Percentiles rank a stretch among this genome's conserved stretches.
These are phyloP conservation scores for Porcisia hertigi DNA, from an alignment of 208 protist genomes.

Conservation along the genomic window DNA sequence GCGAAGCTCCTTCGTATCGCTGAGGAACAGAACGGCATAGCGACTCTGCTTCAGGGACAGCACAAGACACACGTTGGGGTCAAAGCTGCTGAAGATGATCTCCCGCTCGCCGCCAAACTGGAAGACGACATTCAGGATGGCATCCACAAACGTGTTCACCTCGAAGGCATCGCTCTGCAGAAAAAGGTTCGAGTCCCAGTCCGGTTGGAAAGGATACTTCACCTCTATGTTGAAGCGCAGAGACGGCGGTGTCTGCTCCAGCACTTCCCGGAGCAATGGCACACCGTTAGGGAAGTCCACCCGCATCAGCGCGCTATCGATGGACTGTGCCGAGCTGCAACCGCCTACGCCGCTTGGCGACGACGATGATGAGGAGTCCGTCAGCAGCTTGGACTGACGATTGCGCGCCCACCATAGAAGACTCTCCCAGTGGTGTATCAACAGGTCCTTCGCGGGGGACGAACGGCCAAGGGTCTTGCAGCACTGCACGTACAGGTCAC, in stretches of 20 bases:
- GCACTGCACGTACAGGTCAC: constrained; percentile 58
- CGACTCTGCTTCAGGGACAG: constrained; percentile 75
- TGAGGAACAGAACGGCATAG: constrained; percentile 81
- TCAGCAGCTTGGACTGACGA: constrained; percentile 3
- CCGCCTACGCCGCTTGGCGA: neutral
- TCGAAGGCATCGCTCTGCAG: constrained; percentile 77
- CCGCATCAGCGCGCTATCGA: constrained; percentile 36
- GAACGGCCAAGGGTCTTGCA: constrained; percentile 48
- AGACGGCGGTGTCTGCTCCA: constrained; percentile 53
- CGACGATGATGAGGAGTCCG: constrained; percentile 21
- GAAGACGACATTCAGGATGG: constrained; percentile 70
- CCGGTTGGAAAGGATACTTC: constrained; percentile 79
- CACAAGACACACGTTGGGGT: constrained; percentile 76
- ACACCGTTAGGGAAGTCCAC: constrained; percentile 71
- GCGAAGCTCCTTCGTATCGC: constrained; percentile 60
- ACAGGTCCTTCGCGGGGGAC: constrained; percentile 51
- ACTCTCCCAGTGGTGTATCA: constrained; percentile 62
- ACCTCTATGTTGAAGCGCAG: constrained; percentile 78
- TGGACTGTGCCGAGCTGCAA: neutral
- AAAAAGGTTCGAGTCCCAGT: constrained; percentile 70
- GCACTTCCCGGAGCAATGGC: constrained; percentile 61
- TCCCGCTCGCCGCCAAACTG: constrained; percentile 52
- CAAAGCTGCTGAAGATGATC: constrained; percentile 84
- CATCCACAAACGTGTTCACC: constrained; percentile 79
- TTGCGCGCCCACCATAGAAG: constrained; percentile 19